Base-by-base conservation (phyloP, 23 red algal genomes). In the Gracilaria domingensis region DNA sequence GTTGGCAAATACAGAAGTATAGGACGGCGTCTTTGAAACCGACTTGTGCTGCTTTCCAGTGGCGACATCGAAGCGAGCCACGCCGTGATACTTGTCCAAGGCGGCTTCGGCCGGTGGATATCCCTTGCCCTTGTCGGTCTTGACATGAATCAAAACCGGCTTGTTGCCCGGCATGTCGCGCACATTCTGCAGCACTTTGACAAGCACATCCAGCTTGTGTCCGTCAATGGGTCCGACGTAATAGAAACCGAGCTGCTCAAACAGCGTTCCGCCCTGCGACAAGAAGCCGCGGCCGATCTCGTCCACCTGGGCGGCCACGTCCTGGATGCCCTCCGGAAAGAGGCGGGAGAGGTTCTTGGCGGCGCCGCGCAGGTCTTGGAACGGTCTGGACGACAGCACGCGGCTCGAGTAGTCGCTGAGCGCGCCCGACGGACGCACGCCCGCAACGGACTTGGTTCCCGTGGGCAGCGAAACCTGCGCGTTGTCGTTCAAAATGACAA, bases 191-290 rank as follows among this genome's bases (percentile, higher is more conserved):
- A 98, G 53, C n/a, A 98, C 83, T 0, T 84, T 73, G 28, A 96
- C 88, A 16, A 98, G 90, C 20, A 79, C 90, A 53, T 96, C 93
- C 5, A 98, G 51, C 21, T 94, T 94, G 71, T 98, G 97, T 20
- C 97, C 97, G 84, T 98, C 97, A 47, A 98, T 85, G 4, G 97
- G 97, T 8, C 97, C 97, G 0, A 98, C 93, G 71, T 98, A 98
- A 77, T 96, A 98, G 65, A 98, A 98, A 25, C 97, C 97, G 12
- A 98, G 93, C 83, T 98, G 89, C 91, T 98, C 97, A 55, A 98
- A 98, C 18, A 98, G 82, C 12, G 97, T 98, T 34, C 91, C 96
- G 9, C 95, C 95, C 37, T 87, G 92, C 44, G 87, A 75, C 20
- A 98, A 51, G 55, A 95, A 76, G 49, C 88, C 93, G 23, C 97